Base-by-base conservation (phyloP, 2,329 filamentous ascomycete genomes). In the Hypomyces rosellus region DNA sequence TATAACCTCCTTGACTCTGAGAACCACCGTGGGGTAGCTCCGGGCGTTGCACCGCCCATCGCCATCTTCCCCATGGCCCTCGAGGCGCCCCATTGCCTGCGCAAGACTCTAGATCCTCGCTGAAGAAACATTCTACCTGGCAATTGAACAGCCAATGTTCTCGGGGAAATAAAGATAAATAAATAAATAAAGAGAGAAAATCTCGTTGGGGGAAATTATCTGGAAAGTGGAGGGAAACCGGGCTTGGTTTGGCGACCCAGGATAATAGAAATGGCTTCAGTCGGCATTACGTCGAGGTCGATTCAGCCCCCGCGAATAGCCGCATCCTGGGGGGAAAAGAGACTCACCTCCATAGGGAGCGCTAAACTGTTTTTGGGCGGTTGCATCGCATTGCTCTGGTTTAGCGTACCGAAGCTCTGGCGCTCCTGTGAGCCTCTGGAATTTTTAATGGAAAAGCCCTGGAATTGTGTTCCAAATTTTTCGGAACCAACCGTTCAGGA, bases 41-140 rank as follows among this genome's bases (percentile, higher is more conserved):
- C 60, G 45, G 57, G 63, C 55, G 62, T 58, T 52, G 54, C 54
- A 49, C 58, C 56, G 54, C 62, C 54, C 54, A 63, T 58, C 48
- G 64, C 61, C 58, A 68, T 62, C 53, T 64, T 68, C 56, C 64
- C 60, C 52, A 71, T 57, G 57, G 67, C 65, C 52, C 63, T 72
- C 59, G 69, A 74, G 46, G 72, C 62, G 54, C 67, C 73, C 72
- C 74, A 76, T 74, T 79, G 77, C 55, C 69, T 71, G 55, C 72
- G 71, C 54, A 80, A 62, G 51, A 69, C 68, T 59, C 75, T 73
- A 40, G 77, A 74, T 61, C 74, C 70, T 55, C 74, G 68, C 58
- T 73, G 76, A 50, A 80, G 69, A 67, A 81, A 78, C 81, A 84
- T 84, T 44, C 40, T 57, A 45, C 40, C 14, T 46, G 13, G 18